A percentile compares a stretch with the other conserved stretches of the same genome.
These are phyloP conservation scores for Boechera divaricarpa DNA, from an alignment of 345 rosid species.

Conservation along the genomic window DNA sequence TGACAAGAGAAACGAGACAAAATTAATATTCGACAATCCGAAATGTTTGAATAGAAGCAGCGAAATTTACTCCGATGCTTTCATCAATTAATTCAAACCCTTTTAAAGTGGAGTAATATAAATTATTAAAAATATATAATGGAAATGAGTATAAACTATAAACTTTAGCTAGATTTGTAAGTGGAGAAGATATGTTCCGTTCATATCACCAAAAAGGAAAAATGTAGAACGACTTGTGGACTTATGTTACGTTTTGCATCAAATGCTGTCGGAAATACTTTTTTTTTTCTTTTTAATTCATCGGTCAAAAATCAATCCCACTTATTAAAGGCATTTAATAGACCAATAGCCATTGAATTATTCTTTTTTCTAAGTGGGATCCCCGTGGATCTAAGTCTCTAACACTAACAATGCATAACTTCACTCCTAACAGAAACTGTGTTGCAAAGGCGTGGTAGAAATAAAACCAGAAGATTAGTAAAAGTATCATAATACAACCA, in stretches of 20 bases:
- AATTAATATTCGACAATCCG: neutral
- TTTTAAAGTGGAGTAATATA: neutral
- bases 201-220: conserved; percentile 35
- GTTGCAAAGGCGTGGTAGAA: neutral
- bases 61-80: conserved; percentile 7
- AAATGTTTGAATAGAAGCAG: neutral
- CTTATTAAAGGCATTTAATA: conserved; percentile 35
- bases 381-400: conserved; percentile 30
- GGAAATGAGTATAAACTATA: conserved; percentile 24
- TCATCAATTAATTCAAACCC: conserved; percentile 16
- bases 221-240: conserved; percentile 31
- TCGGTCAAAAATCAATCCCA: conserved; percentile 40
- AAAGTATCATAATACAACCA: conserved; percentile 28
- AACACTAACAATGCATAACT: conserved; percentile 28
- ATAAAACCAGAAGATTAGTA: neutral
- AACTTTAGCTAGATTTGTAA: conserved; percentile 32
- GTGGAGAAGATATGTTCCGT: conserved; percentile 43
- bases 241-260: conserved; percentile 42
- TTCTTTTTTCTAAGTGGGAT: conserved; percentile 44
- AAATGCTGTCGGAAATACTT: conserved; percentile 40
- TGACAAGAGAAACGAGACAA: conserved; percentile 3
- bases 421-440: conserved; percentile 2
- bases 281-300: neutral
- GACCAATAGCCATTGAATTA: conserved; percentile 41
- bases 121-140: neutral